Evolutionary conservation across 2,329 filamentous ascomycete genomes (phyloP).

Genomic region (Calonectria hawksworthii): DNA sequence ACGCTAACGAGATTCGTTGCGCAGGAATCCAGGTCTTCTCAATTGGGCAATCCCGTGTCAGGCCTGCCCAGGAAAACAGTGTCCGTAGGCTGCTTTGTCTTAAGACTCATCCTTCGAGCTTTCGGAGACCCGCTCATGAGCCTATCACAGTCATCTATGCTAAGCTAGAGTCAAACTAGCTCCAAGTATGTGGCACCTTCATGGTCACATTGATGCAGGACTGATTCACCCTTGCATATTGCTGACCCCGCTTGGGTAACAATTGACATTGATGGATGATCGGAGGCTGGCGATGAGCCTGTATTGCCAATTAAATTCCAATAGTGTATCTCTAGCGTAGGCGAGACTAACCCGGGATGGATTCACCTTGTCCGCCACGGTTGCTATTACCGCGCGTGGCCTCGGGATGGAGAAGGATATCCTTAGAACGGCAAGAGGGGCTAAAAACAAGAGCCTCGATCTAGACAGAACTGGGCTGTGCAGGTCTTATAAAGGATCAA

Average conservation of each 20-base stretch:
- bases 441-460: not conserved
- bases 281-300: not conserved
- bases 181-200: not conserved
- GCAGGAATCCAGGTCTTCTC: not conserved
- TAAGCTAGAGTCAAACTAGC: not conserved
- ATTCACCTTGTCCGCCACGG: no score
- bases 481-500: not conserved
- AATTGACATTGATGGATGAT: not conserved
- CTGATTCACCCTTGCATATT: constrained; percentile 5
- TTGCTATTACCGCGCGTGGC: not conserved
- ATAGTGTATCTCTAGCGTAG: not conserved
- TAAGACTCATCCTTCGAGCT: not conserved
- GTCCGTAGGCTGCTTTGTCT: not conserved
- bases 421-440: not conserved
- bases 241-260: not conserved
- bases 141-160: not conserved
- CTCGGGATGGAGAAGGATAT: constrained; percentile 11
- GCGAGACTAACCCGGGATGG: not conserved
- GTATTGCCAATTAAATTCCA: not conserved
- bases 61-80: not conserved
- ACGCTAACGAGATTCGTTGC: not conserved
- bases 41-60: not conserved
- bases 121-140: not conserved
- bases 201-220: not conserved
- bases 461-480: not conserved